Percentiles rank a stretch among this genome's conserved stretches.
Conservation (phyloP, 129 eudicot species). For the Logfia minima region DNA sequence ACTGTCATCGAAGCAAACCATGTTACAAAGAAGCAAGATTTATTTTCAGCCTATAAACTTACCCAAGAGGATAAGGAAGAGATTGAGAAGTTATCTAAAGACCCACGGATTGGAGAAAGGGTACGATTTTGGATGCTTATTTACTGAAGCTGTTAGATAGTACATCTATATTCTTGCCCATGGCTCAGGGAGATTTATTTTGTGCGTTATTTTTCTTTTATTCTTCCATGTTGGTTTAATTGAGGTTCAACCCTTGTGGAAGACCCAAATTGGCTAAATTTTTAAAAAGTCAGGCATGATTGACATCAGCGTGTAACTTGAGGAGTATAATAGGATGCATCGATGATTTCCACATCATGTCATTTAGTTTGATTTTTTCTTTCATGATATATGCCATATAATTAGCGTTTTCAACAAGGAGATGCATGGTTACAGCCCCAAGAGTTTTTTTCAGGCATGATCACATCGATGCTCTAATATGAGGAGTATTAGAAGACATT, state of each 20-base stretch:
- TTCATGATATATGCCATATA: neutral
- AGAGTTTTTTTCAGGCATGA: neutral
- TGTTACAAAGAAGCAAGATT: constrained; percentile 91
- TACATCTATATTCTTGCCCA: neutral
- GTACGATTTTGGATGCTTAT: constrained; percentile 35
- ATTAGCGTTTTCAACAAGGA: neutral
- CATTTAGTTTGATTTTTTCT: neutral
- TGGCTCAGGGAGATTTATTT: neutral
- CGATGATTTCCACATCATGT: neutral
- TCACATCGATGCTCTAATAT: neutral
- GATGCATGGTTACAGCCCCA: neutral
- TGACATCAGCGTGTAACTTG: neutral
- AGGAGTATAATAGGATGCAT: neutral
- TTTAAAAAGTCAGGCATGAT: neutral
- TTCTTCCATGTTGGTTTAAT: neutral
- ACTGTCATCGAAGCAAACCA: constrained; percentile 96
- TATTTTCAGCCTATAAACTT: constrained; percentile 94
- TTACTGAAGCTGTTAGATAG: neutral
- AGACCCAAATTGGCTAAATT: neutral
- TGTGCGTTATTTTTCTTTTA: too few relatives aligned
- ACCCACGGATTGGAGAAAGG: constrained; percentile 95
- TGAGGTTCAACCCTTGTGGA: neutral
- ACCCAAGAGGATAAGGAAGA: constrained; percentile 97
- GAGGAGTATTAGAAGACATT: neutral
- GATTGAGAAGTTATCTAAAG: constrained; percentile 82